phyloP scores from a whole-genome alignment of 1,284 basidiomycete species.

The Pseudozyma tsukubaensis region DNA sequence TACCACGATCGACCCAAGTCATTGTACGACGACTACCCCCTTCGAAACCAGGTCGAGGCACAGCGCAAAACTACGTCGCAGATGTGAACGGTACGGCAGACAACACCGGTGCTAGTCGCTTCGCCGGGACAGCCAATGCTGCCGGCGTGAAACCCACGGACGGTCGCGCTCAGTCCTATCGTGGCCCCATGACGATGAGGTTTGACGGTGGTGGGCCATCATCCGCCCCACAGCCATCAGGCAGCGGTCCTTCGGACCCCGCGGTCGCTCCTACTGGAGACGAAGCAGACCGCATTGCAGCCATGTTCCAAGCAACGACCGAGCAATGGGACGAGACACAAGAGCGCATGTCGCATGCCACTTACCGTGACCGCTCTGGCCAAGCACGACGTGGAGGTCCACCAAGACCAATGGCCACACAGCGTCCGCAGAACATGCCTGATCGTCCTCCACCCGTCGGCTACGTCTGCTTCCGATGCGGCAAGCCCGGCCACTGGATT shows the following conservation, averaged over 20 bases:
- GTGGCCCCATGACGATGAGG: constrained; percentile 79
- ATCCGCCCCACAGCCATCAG: constrained; percentile 1
- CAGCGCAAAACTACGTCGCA: constrained; percentile 84
- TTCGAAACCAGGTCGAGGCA: constrained; percentile 87
- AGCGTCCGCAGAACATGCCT: constrained; percentile 38
- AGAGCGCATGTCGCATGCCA: constrained; percentile 88
- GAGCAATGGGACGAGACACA: constrained; percentile 96
- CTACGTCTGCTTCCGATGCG: constrained; percentile 99
- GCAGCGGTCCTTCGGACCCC: neutral
- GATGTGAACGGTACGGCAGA: constrained; percentile 69
- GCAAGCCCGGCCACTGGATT: constrained; percentile 96
- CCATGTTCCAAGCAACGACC: constrained; percentile 91
- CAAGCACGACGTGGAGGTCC: constrained; percentile 59
- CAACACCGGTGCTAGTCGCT: constrained; percentile 26
- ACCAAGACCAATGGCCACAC: constrained; percentile 38
- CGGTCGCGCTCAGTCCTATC: constrained; percentile 26
- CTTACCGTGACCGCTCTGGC: constrained; percentile 61
- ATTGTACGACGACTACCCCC: constrained; percentile 90
- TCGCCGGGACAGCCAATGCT: constrained; percentile 36
- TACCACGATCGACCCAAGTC: constrained; percentile 93
- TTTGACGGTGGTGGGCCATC: constrained; percentile 75
- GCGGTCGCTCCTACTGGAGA: constrained; percentile 36
- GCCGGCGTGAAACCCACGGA: constrained; percentile 27
- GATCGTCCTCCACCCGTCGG: constrained; percentile 72
- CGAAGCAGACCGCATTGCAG: constrained; percentile 75